A percentile compares a stretch with the other conserved stretches of the same genome.
Conservation (phyloP, 148 eudicot species). For the Nepenthes mirabilis region DNA sequence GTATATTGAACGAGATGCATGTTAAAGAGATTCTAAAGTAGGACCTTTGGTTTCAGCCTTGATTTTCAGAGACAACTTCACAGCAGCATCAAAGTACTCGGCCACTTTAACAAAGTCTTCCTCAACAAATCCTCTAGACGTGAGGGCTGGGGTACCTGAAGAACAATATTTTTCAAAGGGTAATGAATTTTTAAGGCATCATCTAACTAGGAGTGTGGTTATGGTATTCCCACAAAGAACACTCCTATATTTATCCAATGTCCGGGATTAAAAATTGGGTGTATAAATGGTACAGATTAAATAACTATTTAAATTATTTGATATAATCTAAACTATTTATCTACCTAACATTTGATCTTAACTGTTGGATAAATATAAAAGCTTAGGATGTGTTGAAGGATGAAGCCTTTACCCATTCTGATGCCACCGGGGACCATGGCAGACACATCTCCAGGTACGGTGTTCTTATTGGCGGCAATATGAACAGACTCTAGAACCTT, state of each 20-base stretch:
- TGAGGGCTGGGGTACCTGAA: slow-evolving; percentile 93
- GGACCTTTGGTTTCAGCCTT: slow-evolving; percentile 70
- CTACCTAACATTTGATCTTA: too few relatives aligned
- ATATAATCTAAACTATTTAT: too few relatives aligned
- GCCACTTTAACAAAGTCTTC: slow-evolving; percentile 97
- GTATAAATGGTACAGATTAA: too few relatives aligned
- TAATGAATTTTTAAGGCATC: neutral
- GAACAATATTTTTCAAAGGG: slow-evolving; percentile 3
- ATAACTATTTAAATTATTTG: too few relatives aligned
- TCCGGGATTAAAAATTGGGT: too few relatives aligned
- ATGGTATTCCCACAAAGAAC: too few relatives aligned
- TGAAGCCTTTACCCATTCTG: slow-evolving; percentile 62
- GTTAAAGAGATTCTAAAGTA: neutral
- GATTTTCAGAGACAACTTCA: slow-evolving; percentile 67
- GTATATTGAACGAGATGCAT: neutral
- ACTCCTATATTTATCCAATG: too few relatives aligned
- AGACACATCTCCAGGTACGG: slow-evolving; percentile 98
- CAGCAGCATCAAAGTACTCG: slow-evolving; percentile 79
- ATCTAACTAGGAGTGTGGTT: too few relatives aligned
- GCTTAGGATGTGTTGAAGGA: neutral
- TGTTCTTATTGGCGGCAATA: slow-evolving; percentile 96
- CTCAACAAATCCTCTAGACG: slow-evolving; percentile 91
- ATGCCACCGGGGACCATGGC: slow-evolving; percentile 99
- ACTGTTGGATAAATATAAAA: too few relatives aligned
- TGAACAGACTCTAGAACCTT: slow-evolving; percentile 93